A percentile compares a stretch with the other conserved stretches of the same genome.
These are phyloP conservation scores for Cyberlindnera veronae DNA, from an alignment of 805 yeast genomes.

Conservation along the genomic window DNA sequence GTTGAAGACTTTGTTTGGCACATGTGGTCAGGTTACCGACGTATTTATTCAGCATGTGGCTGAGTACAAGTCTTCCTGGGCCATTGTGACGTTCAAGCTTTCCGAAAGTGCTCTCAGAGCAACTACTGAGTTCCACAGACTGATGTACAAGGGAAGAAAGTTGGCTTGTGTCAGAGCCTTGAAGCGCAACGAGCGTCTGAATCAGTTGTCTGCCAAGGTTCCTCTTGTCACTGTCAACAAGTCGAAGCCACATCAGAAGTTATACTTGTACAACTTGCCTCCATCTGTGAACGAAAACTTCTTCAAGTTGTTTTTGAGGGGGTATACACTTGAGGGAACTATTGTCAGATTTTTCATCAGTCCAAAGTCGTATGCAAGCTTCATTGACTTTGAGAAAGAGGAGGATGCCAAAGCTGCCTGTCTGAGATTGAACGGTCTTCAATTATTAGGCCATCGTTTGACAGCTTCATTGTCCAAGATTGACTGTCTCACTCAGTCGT, in stretches of 20 bases:
- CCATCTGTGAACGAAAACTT: conserved; percentile 26
- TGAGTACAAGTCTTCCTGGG: conserved; percentile 36
- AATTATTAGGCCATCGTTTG: conserved; percentile 19
- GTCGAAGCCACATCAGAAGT: conserved; percentile 6
- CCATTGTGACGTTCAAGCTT: conserved; percentile 44
- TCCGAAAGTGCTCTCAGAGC: conserved; percentile 46
- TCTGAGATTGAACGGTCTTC: conserved; percentile 26
- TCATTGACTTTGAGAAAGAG: conserved; percentile 27
- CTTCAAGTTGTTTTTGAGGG: conserved; percentile 26
- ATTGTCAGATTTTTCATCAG: conserved; percentile 20
- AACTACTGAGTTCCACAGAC: conserved; percentile 31
- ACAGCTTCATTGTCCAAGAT: conserved; percentile 14
- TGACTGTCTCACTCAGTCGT: no score
- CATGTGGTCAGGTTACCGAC: conserved; percentile 48
- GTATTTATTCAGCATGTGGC: conserved; percentile 47
- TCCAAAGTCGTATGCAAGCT: conserved; percentile 14
- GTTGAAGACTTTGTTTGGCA: conserved; percentile 40
- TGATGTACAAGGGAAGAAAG: conserved; percentile 26
- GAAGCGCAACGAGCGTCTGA: conserved; percentile 22
- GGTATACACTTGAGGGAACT: conserved; percentile 21
- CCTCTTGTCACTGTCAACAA: conserved; percentile 1
- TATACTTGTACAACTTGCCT: conserved; percentile 27
- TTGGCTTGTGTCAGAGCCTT: conserved; percentile 31
- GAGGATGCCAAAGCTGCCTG: conserved; percentile 22
- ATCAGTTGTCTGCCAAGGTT: conserved; percentile 6